phyloP scores from a whole-genome alignment of 805 yeast genomes.

The Candida verbasci region DNA sequence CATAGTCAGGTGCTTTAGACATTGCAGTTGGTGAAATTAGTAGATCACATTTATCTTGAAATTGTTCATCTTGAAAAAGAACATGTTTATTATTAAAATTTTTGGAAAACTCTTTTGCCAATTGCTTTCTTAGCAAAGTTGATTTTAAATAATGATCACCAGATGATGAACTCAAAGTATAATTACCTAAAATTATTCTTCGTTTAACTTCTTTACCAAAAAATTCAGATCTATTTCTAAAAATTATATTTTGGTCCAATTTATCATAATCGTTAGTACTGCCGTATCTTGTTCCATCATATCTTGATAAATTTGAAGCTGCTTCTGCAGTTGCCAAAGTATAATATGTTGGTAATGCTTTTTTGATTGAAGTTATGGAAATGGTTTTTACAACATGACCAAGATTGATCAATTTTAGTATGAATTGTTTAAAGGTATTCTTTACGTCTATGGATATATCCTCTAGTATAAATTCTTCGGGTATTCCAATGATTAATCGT shows the following conservation, averaged over 20 bases:
- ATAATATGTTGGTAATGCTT: constrained; percentile 76
- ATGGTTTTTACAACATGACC: constrained; percentile 59
- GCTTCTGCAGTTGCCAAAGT: constrained; percentile 92
- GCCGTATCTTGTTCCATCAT: constrained; percentile 89
- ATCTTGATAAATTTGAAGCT: constrained; percentile 83
- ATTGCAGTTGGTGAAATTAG: constrained; percentile 73
- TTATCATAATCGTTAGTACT: constrained; percentile 28
- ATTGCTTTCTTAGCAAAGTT: constrained; percentile 52
- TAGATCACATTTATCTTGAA: too few species aligned
- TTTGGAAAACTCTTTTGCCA: constrained; percentile 62
- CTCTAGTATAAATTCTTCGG: constrained; percentile 57
- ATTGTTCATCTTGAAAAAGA: too few species aligned
- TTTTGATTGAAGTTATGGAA: constrained; percentile 64
- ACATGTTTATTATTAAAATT: too few species aligned
- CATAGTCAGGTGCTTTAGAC: constrained; percentile 49
- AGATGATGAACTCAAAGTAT: constrained; percentile 74
- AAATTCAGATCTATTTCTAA: constrained; percentile 54
- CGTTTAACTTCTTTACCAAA: constrained; percentile 83
- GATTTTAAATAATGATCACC: constrained; percentile 76
- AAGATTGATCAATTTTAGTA: constrained; percentile 38
- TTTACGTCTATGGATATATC: constrained; percentile 48
- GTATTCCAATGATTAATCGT: constrained; percentile 61
- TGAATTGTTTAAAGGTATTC: constrained; percentile 42
- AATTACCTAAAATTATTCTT: constrained; percentile 81
- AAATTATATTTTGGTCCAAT: constrained; percentile 14